phyloP scores from a whole-genome alignment of 345 rosid genomes.

The Arabidopsis thaliana region TAIR10.1 NC_003074.8:8471001-8471500 shows the following conservation, averaged over 20 bases:
- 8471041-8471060: conserved; percentile 43
- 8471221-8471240: conserved; percentile 84
- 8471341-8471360: conserved; percentile 83
- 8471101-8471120: conserved; percentile 28
- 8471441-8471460: conserved; percentile 68
- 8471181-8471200: conserved; percentile 75
- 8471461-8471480: conserved; percentile 91
- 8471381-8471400: conserved; percentile 60
- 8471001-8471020: conserved; percentile 91
- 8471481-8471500: conserved; percentile 93
- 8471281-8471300: conserved; percentile 90
- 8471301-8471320: conserved; percentile 90
- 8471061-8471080: neutral
- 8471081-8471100: conserved; percentile 1
- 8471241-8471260: conserved; percentile 93
- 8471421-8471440: conserved; percentile 62
- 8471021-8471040: conserved; percentile 93
- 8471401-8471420: conserved; percentile 65
- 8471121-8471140: conserved; percentile 90
- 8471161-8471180: conserved; percentile 93
- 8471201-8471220: conserved; percentile 76
- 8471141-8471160: conserved; percentile 89
- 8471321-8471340: conserved; percentile 83
- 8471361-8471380: conserved; percentile 85
- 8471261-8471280: conserved; percentile 93